These are phyloP conservation scores for Plectranthus barbatus DNA, from an alignment of 257 asterid species.

Conservation along the genomic window DNA sequence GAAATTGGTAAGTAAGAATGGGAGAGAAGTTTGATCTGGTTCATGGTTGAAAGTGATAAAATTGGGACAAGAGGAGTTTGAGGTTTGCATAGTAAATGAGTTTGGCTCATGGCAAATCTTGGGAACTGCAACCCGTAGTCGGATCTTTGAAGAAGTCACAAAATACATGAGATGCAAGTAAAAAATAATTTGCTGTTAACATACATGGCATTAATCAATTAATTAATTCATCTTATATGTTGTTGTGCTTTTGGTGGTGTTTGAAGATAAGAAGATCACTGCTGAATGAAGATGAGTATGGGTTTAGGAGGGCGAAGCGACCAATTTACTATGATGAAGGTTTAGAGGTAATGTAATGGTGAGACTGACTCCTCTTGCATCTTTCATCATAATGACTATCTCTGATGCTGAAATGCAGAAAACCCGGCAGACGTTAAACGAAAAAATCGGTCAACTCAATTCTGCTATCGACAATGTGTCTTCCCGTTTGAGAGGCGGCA, in stretches of 20 bases:
- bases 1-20: not conserved
- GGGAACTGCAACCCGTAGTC: no score
- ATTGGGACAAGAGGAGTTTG: not conserved
- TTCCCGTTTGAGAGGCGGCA: slow-evolving; percentile 78
- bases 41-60: no score
- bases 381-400: no score
- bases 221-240: not conserved
- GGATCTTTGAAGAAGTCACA: no score
- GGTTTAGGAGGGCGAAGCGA: slow-evolving; percentile 59
- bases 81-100: not conserved
- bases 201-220: not conserved
- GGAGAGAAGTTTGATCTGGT: no score
- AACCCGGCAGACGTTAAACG: slow-evolving; percentile 67
- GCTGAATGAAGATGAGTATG: slow-evolving; percentile 78
- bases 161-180: not conserved
- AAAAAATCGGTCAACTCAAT: slow-evolving; percentile 71
- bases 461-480: slow-evolving; percentile 83
- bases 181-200: no score
- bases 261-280: slow-evolving; percentile 64
- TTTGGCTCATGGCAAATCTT: not conserved
- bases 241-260: slow-evolving; percentile 3
- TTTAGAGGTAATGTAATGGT: slow-evolving; percentile 59
- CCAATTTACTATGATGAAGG: slow-evolving; percentile 83
- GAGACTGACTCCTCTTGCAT: not conserved
- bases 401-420: slow-evolving; percentile 39